A percentile compares a stretch with the other conserved stretches of the same genome.
Conservation (phyloP, 768 basidiomycete genomes). For the Phanerochaete sordida region DNA sequence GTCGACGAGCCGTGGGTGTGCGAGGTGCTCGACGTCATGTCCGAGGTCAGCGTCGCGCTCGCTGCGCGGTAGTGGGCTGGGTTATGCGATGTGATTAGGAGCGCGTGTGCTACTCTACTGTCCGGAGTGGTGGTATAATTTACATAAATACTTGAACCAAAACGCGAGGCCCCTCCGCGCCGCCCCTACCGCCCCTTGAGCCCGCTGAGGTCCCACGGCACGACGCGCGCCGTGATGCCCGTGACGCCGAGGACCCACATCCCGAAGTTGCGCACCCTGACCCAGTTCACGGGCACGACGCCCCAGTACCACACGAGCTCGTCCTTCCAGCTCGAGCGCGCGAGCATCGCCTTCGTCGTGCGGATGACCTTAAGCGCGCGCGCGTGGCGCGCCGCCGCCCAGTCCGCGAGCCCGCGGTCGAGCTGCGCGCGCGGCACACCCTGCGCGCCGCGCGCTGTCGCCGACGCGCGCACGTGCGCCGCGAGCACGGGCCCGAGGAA, state of each 20-base stretch:
- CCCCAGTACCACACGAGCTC: conserved; percentile 15
- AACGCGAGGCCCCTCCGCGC: too few species aligned
- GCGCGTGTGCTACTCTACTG: too few species aligned
- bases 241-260: conserved; percentile 22
- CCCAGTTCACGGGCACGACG: conserved; percentile 22
- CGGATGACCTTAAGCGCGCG: conserved; percentile 40
- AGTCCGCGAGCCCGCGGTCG: conserved; percentile 32
- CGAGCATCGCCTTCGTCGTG: conserved; percentile 34
- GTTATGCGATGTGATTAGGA: not conserved
- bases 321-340: conserved; percentile 22
- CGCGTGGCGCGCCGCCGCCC: conserved; percentile 32
- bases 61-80: conserved; percentile 26
- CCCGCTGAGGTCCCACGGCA: conserved; percentile 29
- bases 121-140: too few species aligned
- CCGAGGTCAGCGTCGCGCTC: conserved; percentile 54
- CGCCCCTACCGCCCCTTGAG: conserved; percentile 17
- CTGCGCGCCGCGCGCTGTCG: not conserved
- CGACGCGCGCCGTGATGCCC: conserved; percentile 14
- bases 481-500: conserved; percentile 40
- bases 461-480: conserved; percentile 26
- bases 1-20: conserved; percentile 50
- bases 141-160: too few species aligned
- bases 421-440: conserved; percentile 11
- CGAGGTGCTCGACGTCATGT: conserved; percentile 55
- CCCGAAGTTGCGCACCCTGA: conserved; percentile 23